Evolutionary conservation across 2,329 filamentous ascomycete species (phyloP), one percentile per base, ranked within the genome.

Genomic region (Dactylellina cionopaga): DNA sequence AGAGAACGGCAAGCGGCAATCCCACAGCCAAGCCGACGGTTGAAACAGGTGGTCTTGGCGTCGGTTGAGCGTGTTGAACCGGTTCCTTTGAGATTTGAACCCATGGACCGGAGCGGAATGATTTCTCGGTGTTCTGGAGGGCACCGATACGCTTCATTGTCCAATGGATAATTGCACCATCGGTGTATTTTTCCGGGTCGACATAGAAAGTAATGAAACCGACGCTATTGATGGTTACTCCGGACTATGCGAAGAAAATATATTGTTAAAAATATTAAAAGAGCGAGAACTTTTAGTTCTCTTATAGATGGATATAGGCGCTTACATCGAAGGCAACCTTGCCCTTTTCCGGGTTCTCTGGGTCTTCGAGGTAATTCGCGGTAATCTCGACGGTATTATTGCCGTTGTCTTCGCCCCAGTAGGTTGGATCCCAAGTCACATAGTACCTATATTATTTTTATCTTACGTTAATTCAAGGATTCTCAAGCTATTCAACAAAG

Each of bases 161-260:
- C 69, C 69, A 66, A 15, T 68, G 68, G 46, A 72, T 55, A 37
- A 72, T 62, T 24, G 55, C 54, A 11, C 56, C 63, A 10, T 63
- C 55, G 10, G 33, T 44, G 29, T 62, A 66, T 41, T 63, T 68
- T 11, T 15, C 63, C 15, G 69, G 69, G 37, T 74, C 69, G 24
- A 74, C 69, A 29, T 62, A 66, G 46, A 74, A 66, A 10, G 69
- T 68, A 19, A 74, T 68, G 55, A 74, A 72, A 15, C 68, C 69
- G 41, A 66, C 5, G 10, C 33, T 66, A 35, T 65, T 62, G 13
- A 44, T 54, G 3, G 39, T 68, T 15, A 68, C 44, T 13, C 68
- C 68, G 22, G 68, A 72, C 68, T 72, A 55, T 37, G 46, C n/a
- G n/a, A n/a, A 41, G n/a, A 17, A 27, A 7, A 29, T 22, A 41